These are phyloP conservation scores for Coix lacrymajobi DNA, from an alignment of 176 grass and related monocot genomes.

Conservation along the genomic window DNA sequence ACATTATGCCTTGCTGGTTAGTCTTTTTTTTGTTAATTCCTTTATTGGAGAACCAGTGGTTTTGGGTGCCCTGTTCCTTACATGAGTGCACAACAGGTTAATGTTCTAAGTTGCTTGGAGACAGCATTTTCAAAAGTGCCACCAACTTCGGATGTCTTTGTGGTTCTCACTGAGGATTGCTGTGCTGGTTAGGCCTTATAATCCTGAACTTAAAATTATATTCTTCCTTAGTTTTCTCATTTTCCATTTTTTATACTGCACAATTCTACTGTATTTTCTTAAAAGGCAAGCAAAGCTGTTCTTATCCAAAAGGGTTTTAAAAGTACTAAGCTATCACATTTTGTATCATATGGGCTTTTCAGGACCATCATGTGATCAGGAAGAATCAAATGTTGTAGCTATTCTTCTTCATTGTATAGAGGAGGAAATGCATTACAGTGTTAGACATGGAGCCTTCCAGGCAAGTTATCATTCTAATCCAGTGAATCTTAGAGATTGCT, in stretches of 20 bases:
- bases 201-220: conserved; percentile 24
- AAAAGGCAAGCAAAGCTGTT: background rate
- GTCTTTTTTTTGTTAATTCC: conserved; percentile 29
- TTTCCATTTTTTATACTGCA: conserved; percentile 7
- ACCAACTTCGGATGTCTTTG: conserved; percentile 65
- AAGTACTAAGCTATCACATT: conserved; percentile 21
- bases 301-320: conserved; percentile 21
- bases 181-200: conserved; percentile 44
- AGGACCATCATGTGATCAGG: conserved; percentile 36
- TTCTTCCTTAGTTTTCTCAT: conserved; percentile 11
- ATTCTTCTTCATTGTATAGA: conserved; percentile 68
- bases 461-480: conserved; percentile 28
- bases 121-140: conserved; percentile 75
- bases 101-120: conserved; percentile 82
- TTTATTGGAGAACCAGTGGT: conserved; percentile 7
- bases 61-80: conserved; percentile 4
- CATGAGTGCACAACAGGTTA: conserved; percentile 54
- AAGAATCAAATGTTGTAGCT: conserved; percentile 45
- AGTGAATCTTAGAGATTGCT: conserved; percentile 14
- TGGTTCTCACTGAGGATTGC: conserved; percentile 51
- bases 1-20: conserved; percentile 75
- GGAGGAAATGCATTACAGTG: conserved; percentile 49
- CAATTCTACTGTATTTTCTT: background rate
- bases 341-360: conserved; percentile 32
- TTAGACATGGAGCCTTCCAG: conserved; percentile 84